These are phyloP conservation scores for Erigeron canadensis DNA, from an alignment of 129 eudicot species.

Conservation along the genomic window DNA sequence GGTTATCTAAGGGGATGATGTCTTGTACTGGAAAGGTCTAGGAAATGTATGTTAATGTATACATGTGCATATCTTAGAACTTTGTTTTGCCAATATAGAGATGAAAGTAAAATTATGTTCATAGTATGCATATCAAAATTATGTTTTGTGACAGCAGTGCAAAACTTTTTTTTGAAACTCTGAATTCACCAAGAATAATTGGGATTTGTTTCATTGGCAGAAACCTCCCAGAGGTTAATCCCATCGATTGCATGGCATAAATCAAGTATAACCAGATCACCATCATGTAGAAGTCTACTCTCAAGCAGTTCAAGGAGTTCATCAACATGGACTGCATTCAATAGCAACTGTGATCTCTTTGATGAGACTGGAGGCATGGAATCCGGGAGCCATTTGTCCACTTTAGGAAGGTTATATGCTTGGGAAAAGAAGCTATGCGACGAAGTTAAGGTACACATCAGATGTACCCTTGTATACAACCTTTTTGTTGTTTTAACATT, in stretches of 20 bases:
- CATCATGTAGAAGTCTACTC: conserved; percentile 45
- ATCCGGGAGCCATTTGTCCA: conserved; percentile 62
- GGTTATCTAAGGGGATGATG: not conserved
- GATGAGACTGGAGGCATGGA: conserved; percentile 49
- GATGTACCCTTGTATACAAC: not conserved
- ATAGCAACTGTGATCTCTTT: conserved; percentile 29
- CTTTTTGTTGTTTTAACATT: too few species aligned
- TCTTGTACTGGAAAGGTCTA: not conserved
- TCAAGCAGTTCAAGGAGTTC: conserved; percentile 46
- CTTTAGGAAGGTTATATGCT: conserved; percentile 55
- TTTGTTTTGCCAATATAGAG: too few species aligned
- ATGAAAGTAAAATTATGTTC: too few species aligned
- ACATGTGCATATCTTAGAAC: too few species aligned
- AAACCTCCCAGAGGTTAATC: conserved; percentile 38
- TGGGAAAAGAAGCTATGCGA: conserved; percentile 69
- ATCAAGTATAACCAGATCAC: conserved; percentile 37
- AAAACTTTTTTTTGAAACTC: too few species aligned
- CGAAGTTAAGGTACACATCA: conserved; percentile 49
- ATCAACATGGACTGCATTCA: conserved; percentile 38
- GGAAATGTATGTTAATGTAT: too few species aligned
- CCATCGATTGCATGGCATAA: conserved; percentile 36
- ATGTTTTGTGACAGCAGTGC: too few species aligned
- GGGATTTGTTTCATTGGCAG: conserved; percentile 30
- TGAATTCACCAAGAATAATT: not conserved
- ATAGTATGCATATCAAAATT: too few species aligned